These are phyloP conservation scores for Colletotrichum siamense DNA, from an alignment of 2,329 filamentous ascomycete genomes.

Conservation along the genomic window DNA sequence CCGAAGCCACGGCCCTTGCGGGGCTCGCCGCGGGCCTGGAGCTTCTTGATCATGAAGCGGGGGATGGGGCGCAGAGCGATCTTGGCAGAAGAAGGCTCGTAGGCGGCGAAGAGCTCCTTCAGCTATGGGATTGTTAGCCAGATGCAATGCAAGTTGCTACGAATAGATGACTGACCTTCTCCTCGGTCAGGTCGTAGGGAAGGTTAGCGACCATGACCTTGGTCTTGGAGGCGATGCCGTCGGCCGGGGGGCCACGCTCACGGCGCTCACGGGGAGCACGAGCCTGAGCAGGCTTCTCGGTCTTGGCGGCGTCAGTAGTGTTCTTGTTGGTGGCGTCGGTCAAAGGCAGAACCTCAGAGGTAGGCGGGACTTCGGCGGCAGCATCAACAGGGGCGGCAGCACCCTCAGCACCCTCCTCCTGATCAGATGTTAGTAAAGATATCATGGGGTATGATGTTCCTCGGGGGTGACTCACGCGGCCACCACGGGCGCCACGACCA, in stretches of 20 bases:
- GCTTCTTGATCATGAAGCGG: slow-evolving; percentile 99
- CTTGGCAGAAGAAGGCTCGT: slow-evolving; percentile 93
- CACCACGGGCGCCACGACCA: slow-evolving; percentile 68
- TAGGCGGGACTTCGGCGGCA: slow-evolving; percentile 47
- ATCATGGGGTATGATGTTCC: neutral
- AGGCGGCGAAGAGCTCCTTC: slow-evolving; percentile 94
- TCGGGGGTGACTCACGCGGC: slow-evolving; percentile 40
- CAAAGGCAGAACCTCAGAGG: slow-evolving; percentile 62
- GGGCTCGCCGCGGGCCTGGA: slow-evolving; percentile 95
- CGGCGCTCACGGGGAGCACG: slow-evolving; percentile 66
- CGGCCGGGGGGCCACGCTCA: slow-evolving; percentile 93
- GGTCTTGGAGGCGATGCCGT: slow-evolving; percentile 97
- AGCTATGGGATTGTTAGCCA: slow-evolving; percentile 63
- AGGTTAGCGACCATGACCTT: slow-evolving; percentile 99
- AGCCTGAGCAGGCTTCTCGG: slow-evolving; percentile 55
- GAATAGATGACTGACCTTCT: slow-evolving; percentile 73
- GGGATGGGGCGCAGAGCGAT: slow-evolving; percentile 98
- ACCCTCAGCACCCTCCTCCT: slow-evolving; percentile 53
- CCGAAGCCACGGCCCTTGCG: slow-evolving; percentile 99
- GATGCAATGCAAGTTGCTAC: neutral
- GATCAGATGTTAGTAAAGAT: slow-evolving; percentile 23
- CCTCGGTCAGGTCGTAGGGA: slow-evolving; percentile 96
- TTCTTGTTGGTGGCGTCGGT: slow-evolving; percentile 66
- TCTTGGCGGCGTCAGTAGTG: slow-evolving; percentile 65
- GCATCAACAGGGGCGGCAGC: slow-evolving; percentile 45